Conservation (phyloP, 495 filamentous ascomycete genomes). For the Penicillium angulare region DNA sequence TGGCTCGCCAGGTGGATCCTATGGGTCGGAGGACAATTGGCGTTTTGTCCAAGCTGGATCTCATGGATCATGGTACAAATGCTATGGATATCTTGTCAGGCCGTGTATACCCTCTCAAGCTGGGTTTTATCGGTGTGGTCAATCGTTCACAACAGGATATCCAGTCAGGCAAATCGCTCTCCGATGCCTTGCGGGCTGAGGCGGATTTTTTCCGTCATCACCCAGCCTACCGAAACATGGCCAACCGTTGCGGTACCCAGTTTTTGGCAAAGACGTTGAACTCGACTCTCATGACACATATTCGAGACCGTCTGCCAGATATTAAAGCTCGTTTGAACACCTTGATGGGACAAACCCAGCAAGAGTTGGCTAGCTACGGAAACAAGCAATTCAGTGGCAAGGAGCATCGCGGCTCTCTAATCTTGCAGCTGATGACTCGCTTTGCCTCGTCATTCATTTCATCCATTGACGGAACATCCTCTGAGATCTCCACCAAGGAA, state of each 20-base stretch:
- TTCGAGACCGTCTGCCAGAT: slow-evolving; percentile 91
- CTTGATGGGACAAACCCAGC: slow-evolving; percentile 97
- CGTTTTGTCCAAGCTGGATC: slow-evolving; percentile 93
- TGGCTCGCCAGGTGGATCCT: slow-evolving; percentile 94
- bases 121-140: slow-evolving; percentile 97
- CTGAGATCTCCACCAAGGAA: slow-evolving; percentile 98
- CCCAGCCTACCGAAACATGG: slow-evolving; percentile 95
- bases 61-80: slow-evolving; percentile 99
- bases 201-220: slow-evolving; percentile 95
- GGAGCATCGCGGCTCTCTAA: slow-evolving; percentile 91
- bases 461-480: slow-evolving; percentile 96
- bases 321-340: slow-evolving; percentile 98
- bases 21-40: slow-evolving; percentile 94
- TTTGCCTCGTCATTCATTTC: slow-evolving; percentile 98
- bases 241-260: slow-evolving; percentile 89
- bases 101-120: slow-evolving; percentile 92
- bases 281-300: slow-evolving; percentile 91
- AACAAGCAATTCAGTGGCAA: slow-evolving; percentile 98
- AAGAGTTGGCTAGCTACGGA: slow-evolving; percentile 96
- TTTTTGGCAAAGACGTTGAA: slow-evolving; percentile 95
- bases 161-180: slow-evolving; percentile 85
- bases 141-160: slow-evolving; percentile 99
- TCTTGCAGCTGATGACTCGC: slow-evolving; percentile 95
- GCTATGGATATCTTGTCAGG: slow-evolving; percentile 95
- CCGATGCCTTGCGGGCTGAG: slow-evolving; percentile 87